These are phyloP conservation scores for Haberlea rhodopensis DNA, from an alignment of 257 asterid species.

Conservation along the genomic window DNA sequence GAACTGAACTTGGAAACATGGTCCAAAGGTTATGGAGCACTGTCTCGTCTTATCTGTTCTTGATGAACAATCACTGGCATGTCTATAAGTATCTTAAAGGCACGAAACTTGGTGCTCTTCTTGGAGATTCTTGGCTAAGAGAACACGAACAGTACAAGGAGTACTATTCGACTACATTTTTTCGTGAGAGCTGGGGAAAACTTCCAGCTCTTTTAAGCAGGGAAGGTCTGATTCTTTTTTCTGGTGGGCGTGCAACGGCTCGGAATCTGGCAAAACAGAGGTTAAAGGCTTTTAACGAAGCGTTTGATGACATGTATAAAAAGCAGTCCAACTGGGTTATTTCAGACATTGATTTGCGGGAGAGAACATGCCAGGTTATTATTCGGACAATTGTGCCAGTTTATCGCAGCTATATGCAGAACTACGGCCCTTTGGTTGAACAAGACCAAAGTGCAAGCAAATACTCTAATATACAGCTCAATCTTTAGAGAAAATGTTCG, in stretches of 20 bases:
- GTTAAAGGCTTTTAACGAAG: conserved; percentile 66
- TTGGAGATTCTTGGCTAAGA: conserved; percentile 73
- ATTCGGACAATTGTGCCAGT: conserved; percentile 78
- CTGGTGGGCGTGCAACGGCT: conserved; percentile 85
- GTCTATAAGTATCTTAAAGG: conserved; percentile 61
- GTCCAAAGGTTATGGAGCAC: conserved; percentile 65
- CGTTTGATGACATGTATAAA: conserved; percentile 68
- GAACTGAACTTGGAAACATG: conserved; percentile 72
- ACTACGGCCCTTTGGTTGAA: conserved; percentile 86
- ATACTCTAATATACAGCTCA: conserved; percentile 64
- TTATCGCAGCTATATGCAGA: conserved; percentile 89
- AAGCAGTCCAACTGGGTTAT: conserved; percentile 61
- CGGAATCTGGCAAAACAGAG: conserved; percentile 83
- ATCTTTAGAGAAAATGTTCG: conserved; percentile 68
- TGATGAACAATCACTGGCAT: conserved; percentile 90
- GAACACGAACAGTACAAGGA: conserved; percentile 61
- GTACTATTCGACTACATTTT: conserved; percentile 36
- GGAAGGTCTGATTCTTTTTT: conserved; percentile 81
- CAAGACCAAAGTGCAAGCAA: conserved; percentile 70
- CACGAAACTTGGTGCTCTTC: conserved; percentile 59
- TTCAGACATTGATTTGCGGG: conserved; percentile 62
- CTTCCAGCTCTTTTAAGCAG: conserved; percentile 71
- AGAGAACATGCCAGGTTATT: conserved; percentile 52
- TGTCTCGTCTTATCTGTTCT: conserved; percentile 47
- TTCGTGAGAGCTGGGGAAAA: conserved; percentile 88